Conservation (phyloP, 1,284 basidiomycete genomes). For the Heterobasidion occidentale region DNA sequence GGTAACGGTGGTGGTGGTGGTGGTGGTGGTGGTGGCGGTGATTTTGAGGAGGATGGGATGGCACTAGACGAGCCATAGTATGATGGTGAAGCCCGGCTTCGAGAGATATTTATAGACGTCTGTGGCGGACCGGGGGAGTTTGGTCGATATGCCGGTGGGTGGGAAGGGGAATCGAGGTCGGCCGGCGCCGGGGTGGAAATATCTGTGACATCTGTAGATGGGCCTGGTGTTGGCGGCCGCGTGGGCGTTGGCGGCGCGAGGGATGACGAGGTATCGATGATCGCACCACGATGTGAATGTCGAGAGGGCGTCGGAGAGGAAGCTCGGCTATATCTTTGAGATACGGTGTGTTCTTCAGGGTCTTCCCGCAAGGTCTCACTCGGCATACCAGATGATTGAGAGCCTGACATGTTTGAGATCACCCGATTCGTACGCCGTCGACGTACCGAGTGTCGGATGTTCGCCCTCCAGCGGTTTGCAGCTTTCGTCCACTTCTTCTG, state of each 20-base stretch:
- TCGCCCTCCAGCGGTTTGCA: slow-evolving; percentile 56
- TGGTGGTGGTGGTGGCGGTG: not conserved
- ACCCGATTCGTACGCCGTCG: slow-evolving; percentile 32
- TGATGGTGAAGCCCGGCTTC: not conserved
- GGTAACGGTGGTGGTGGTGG: not conserved
- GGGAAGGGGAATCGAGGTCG: not conserved
- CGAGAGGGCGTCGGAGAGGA: not conserved
- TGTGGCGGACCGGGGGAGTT: not conserved
- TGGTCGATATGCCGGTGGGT: not conserved
- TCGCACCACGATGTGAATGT: not conserved
- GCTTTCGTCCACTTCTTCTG: slow-evolving; percentile 56
- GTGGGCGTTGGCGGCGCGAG: not conserved
- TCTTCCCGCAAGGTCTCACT: not conserved
- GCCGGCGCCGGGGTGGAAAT: not conserved
- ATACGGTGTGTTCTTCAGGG: too few species aligned
- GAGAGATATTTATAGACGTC: not conserved
- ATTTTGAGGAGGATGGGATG: slow-evolving; percentile 4
- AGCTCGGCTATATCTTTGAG: not conserved
- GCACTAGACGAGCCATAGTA: not conserved
- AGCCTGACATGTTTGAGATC: not conserved
- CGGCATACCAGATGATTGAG: not conserved
- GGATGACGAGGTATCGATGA: not conserved
- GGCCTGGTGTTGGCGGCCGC: not conserved
- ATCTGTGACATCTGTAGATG: not conserved
- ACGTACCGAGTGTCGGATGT: slow-evolving; percentile 45